phyloP scores from a whole-genome alignment of 495 filamentous ascomycete species.

The Parathielavia appendiculata region DNA sequence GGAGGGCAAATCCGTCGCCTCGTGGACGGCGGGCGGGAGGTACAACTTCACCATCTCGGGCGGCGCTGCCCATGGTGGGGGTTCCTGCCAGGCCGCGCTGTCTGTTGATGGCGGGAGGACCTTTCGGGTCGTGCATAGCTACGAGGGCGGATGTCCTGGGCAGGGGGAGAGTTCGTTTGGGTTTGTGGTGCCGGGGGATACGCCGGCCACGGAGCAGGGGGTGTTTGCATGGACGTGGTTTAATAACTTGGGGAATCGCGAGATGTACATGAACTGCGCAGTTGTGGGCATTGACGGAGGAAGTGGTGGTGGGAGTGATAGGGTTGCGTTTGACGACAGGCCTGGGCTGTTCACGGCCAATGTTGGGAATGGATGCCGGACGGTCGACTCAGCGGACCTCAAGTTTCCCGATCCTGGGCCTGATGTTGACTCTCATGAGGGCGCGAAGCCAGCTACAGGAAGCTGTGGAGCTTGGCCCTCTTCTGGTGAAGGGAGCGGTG shows the following conservation, averaged over 20 bases:
- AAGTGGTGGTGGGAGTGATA: background rate
- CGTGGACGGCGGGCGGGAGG: conserved; percentile 49
- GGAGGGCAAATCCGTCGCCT: conserved; percentile 41
- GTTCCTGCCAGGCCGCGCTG: conserved; percentile 59
- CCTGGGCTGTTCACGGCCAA: conserved; percentile 49
- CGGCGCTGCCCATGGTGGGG: conserved; percentile 54
- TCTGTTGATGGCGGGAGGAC: conserved; percentile 54
- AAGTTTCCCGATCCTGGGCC: conserved; percentile 60
- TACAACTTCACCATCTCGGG: conserved; percentile 54
- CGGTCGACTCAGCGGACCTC: conserved; percentile 42
- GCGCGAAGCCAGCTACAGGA: background rate
- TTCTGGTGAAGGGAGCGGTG: background rate
- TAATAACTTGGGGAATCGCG: conserved; percentile 76
- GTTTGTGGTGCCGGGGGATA: conserved; percentile 52
- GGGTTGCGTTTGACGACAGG: conserved; percentile 19
- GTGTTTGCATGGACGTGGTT: conserved; percentile 84
- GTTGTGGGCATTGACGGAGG: conserved; percentile 48
- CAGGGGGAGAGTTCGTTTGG: conserved; percentile 19
- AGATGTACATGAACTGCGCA: conserved; percentile 92
- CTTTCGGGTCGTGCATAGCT: conserved; percentile 44
- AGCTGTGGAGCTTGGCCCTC: background rate
- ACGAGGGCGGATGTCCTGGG: conserved; percentile 37
- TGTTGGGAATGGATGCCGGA: conserved; percentile 40
- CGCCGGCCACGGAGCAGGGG: conserved; percentile 53
- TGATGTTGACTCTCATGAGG: conserved; percentile 32